Percentiles rank a stretch among this genome's conserved stretches.
Conservation (phyloP, 257 asterid species). For the Solanum sejunctum region DNA sequence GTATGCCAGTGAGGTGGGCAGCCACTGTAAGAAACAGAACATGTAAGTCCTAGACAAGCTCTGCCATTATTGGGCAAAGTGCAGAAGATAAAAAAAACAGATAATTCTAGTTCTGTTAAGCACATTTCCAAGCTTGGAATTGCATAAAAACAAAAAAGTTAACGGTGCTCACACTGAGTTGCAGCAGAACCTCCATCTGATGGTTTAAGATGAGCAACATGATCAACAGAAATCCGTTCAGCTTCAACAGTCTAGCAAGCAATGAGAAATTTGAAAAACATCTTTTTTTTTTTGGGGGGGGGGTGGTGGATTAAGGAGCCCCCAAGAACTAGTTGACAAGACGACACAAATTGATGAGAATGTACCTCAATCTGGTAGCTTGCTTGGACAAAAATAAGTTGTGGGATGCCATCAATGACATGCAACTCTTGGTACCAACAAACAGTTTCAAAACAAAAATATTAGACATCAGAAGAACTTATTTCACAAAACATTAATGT, state of each 20-base stretch:
- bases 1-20: constrained; percentile 96
- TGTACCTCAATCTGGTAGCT: constrained; percentile 89
- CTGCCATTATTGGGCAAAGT: background rate
- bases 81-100: background rate
- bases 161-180: constrained; percentile 60
- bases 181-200: constrained; percentile 99
- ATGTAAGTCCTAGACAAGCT: background rate
- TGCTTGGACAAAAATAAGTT: constrained; percentile 80
- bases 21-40: constrained; percentile 45
- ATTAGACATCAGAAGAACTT: background rate
- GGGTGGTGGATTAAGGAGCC: background rate
- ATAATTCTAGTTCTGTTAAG: background rate
- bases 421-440: constrained; percentile 58
- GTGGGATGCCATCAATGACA: constrained; percentile 88
- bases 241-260: constrained; percentile 90
- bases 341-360: background rate
- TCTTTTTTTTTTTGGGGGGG: too few relatives aligned
- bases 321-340: background rate
- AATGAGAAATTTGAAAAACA: background rate
- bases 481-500: background rate
- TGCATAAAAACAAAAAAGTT: background rate
- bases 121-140: background rate
- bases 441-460: constrained; percentile 6
- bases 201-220: constrained; percentile 94
- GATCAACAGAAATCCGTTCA: constrained; percentile 94